Evolutionary conservation across 805 yeast species (phyloP), one percentile per base, ranked within the genome.

Genomic region (Yamadazyma phyllophila): DNA sequence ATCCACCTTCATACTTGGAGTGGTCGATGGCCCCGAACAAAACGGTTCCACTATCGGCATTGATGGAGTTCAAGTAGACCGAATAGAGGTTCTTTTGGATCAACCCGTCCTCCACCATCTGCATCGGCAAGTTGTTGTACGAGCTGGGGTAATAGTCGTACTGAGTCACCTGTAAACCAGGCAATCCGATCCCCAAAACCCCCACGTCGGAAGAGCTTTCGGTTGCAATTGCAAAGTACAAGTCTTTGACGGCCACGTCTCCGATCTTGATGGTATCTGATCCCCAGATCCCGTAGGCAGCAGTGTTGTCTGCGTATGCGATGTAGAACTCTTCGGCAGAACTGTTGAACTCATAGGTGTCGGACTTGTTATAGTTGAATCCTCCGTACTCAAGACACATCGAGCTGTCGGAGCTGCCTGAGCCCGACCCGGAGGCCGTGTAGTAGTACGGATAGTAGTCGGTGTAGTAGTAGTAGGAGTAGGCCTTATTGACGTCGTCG

Each of bases 201-300:
- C 42, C 42, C 12, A 30, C 42, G 16, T 39, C 26, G 2, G 90
- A 80, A 51, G 79, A 78, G 2, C 87, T 77, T 33, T 63, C 62
- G 56, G 79, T 78, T 2, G 88, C 94, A 20, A 88, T 80, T 1
- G 94, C 96, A 61, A 89, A 76, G 4, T 88, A 78, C 27, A 85
- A 65, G 45, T 71, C 66, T 1, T 67, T 48, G 7, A 86, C 66
- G 2, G 68, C 61, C 6, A 11, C 13, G 16, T 37, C 33, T n/a
- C 40, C 40, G 13, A 37, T 27, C 24, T 37, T 37, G 9, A 37
- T 26, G 26, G 24, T 26, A 12, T 27, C 31, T 5, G 12, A 13
- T 3, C 40, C 33, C 40, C 33, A 27, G 9, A 26, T 26, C 2
- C 40, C 40, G 13, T 37, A 37, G 7, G 81, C 81, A 43, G 54